phyloP scores from a whole-genome alignment of 441 rosid genomes.

The Erodium chrysanthum region DNA sequence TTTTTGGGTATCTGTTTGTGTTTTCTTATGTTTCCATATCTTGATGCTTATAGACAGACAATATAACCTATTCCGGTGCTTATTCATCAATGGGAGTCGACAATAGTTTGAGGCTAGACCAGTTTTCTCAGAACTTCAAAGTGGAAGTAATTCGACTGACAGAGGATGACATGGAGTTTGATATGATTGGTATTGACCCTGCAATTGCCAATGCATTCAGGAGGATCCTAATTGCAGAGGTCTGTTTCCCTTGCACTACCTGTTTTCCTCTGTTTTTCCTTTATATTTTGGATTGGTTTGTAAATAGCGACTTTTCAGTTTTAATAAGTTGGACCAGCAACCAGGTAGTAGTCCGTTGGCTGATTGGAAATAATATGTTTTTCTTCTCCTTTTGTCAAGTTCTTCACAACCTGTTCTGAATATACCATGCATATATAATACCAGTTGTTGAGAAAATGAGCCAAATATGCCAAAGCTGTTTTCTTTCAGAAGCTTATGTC shows the following conservation, averaged over 20 bases:
- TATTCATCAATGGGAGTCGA: slow-evolving; percentile 59
- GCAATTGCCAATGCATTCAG: slow-evolving; percentile 81
- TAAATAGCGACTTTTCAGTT: background rate
- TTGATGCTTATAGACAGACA: slow-evolving; percentile 47
- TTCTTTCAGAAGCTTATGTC: background rate
- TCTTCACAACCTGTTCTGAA: background rate
- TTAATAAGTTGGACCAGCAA: background rate
- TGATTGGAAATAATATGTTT: background rate
- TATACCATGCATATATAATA: background rate
- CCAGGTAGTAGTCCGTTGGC: background rate
- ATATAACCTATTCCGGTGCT: slow-evolving; percentile 56
- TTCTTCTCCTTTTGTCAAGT: background rate
- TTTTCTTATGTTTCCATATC: slow-evolving; percentile 9
- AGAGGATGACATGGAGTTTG: slow-evolving; percentile 64
- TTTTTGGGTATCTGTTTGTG: background rate
- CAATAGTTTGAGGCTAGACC: slow-evolving; percentile 44
- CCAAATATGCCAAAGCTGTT: background rate
- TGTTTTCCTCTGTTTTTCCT: background rate
- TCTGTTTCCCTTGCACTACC: slow-evolving; percentile 19
- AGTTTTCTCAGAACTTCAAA: slow-evolving; percentile 46
- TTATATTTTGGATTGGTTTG: background rate
- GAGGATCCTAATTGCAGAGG: slow-evolving; percentile 88
- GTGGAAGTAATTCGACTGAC: slow-evolving; percentile 42
- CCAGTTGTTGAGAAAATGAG: background rate
- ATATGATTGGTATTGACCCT: slow-evolving; percentile 74